Evolutionary conservation across 495 filamentous ascomycete genomes (phyloP).

Genomic region (Neurospora sp.): DNA sequence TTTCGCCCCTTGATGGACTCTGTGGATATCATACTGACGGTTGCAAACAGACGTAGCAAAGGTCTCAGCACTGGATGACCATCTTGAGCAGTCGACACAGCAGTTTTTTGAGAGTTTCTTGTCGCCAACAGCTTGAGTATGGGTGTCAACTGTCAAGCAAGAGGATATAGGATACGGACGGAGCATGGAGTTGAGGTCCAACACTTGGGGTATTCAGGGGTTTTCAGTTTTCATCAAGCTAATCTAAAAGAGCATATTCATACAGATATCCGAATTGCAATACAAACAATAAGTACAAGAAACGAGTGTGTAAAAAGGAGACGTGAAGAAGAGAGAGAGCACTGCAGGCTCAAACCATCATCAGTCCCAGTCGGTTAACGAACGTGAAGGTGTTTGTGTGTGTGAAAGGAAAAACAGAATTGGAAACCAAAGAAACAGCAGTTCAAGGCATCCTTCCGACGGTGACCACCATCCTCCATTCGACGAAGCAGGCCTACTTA

Average conservation of each 20-base stretch:
- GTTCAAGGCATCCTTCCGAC: neutral
- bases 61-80: conserved; percentile 10
- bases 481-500: neutral
- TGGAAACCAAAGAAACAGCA: neutral
- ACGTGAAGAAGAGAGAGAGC: neutral
- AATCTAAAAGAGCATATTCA: neutral
- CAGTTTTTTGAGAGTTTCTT: conserved; percentile 18
- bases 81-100: neutral
- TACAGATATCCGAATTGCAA: neutral
- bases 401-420: neutral
- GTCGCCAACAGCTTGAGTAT: neutral
- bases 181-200: neutral
- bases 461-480: neutral
- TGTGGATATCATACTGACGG: neutral
- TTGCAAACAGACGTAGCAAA: conserved; percentile 17
- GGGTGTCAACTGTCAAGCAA: fast-evolving
- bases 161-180: neutral
- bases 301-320: neutral
- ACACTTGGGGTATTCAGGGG: neutral
- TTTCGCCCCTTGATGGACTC: neutral
- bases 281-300: neutral
- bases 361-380: neutral
- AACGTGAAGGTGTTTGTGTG: neutral
- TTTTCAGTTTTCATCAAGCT: neutral
- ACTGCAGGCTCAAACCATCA: neutral